A percentile compares a stretch with the other conserved stretches of the same genome.
phyloP scores from a whole-genome alignment of 352 stramenopile genomes.

The Aphanomyces euteiches region DNA sequence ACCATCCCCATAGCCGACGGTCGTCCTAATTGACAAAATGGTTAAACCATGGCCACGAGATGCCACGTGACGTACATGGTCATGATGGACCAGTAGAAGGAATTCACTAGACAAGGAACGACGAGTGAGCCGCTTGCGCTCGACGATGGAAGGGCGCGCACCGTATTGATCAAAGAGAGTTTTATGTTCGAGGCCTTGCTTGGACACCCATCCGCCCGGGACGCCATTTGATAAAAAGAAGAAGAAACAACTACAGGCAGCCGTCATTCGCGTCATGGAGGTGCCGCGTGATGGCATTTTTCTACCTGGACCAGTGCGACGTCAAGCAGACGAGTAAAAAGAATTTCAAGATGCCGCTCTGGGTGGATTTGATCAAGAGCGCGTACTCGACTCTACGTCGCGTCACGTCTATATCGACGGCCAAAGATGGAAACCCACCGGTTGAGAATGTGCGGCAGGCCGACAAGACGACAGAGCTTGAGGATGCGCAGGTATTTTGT shows the following conservation, averaged over 20 bases:
- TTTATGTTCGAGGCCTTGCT: constrained; percentile 40
- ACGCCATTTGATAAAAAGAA: constrained; percentile 51
- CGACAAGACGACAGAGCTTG: constrained; percentile 61
- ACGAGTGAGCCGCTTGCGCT: neutral
- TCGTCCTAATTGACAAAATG: constrained; percentile 43
- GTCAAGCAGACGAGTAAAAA: constrained; percentile 73
- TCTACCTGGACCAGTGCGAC: constrained; percentile 59
- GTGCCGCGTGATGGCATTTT: neutral
- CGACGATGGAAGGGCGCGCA: neutral
- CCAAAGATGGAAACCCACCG: constrained; percentile 31
- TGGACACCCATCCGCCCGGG: constrained; percentile 49
- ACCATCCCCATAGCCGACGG: constrained; percentile 63
- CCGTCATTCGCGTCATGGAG: neutral
- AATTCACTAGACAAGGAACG: constrained; percentile 37
- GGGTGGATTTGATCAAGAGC: constrained; percentile 62
- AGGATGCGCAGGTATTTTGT: constrained; percentile 51
- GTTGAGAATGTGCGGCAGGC: constrained; percentile 67
- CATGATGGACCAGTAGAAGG: constrained; percentile 78
- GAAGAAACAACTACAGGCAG: constrained; percentile 56
- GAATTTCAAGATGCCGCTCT: constrained; percentile 78
- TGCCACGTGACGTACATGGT: constrained; percentile 45
- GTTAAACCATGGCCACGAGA: neutral
- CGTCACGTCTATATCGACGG: neutral
- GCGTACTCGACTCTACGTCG: constrained; percentile 56
- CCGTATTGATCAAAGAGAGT: constrained; percentile 52